These are phyloP conservation scores for Cercospora canescens DNA, from an alignment of 2,329 filamentous ascomycete species.

Conservation along the genomic window DNA sequence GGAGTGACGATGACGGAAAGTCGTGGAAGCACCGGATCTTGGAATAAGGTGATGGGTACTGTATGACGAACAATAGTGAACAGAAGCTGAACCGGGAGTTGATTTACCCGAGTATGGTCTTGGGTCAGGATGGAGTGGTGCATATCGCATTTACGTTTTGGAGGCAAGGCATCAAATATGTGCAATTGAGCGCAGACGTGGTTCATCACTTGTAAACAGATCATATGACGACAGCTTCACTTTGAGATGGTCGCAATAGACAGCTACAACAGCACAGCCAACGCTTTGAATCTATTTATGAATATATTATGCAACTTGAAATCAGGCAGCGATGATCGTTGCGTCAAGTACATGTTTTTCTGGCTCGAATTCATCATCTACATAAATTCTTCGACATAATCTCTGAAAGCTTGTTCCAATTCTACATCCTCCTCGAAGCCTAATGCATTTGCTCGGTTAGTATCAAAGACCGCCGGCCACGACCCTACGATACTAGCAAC, in stretches of 20 bases:
- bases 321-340: no score
- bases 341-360: no score
- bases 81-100: slow-evolving; percentile 23
- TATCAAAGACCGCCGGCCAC: neutral
- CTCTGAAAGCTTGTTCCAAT: slow-evolving; percentile 3
- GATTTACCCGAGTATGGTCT: slow-evolving; percentile 20
- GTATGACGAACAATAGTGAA: slow-evolving; percentile 25
- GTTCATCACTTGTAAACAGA: neutral
- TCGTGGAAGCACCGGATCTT: slow-evolving; percentile 13
- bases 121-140: slow-evolving; percentile 8
- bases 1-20: slow-evolving; percentile 19
- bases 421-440: slow-evolving; percentile 1
- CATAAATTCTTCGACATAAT: slow-evolving; percentile 5
- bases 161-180: slow-evolving; percentile 23
- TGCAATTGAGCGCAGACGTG: slow-evolving; percentile 8
- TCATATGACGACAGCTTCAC: neutral
- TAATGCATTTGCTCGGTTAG: neutral
- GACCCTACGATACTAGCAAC: neutral
- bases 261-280: no score
- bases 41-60: slow-evolving; percentile 22
- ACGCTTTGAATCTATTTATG: no score
- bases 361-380: no score
- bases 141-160: slow-evolving; percentile 23
- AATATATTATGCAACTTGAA: no score
- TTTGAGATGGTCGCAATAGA: no score